A percentile compares a stretch with the other conserved stretches of the same genome.
Evolutionary conservation across 2,329 filamentous ascomycete genomes (phyloP).

Genomic region (Chaetomium strumarium): DNA sequence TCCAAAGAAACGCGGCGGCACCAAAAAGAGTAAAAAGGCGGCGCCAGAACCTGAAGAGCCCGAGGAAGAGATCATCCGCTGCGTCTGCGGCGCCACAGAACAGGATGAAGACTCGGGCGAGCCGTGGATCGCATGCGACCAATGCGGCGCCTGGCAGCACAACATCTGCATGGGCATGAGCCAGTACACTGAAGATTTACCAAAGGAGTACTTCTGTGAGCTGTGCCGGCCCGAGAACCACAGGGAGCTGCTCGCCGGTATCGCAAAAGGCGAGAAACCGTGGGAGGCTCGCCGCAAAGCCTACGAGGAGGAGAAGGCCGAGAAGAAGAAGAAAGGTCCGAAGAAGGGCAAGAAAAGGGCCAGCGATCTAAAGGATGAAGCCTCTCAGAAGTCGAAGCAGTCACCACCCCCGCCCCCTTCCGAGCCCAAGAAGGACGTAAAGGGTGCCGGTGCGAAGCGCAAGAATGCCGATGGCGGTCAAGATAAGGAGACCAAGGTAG

Average conservation of each 20-base stretch:
- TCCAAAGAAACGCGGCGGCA: conserved; percentile 44
- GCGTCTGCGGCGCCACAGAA: conserved; percentile 83
- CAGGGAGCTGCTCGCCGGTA: conserved; percentile 69
- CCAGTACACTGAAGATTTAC: conserved; percentile 69
- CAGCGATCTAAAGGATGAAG: conserved; percentile 55
- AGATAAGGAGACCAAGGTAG: conserved; percentile 46
- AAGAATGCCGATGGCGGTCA: conserved; percentile 53
- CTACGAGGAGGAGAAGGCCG: conserved; percentile 56
- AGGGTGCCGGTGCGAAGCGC: conserved; percentile 44
- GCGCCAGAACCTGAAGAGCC: conserved; percentile 49
- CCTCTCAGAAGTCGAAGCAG: conserved; percentile 35
- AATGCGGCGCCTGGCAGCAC: conserved; percentile 92
- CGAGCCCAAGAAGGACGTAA: conserved; percentile 39
- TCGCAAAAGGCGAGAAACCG: conserved; percentile 73
- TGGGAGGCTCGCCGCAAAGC: conserved; percentile 69
- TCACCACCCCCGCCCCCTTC: conserved; percentile 27
- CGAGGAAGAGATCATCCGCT: conserved; percentile 76
- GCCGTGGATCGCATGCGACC: conserved; percentile 94
- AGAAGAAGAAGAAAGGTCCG: conserved; percentile 58
- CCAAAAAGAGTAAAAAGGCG: conserved; percentile 52
- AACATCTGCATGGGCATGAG: conserved; percentile 89
- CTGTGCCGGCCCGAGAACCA: conserved; percentile 81
- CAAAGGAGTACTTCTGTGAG: conserved; percentile 88
- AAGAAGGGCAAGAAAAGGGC: conserved; percentile 61
- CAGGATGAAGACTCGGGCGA: conserved; percentile 81